Evolutionary conservation across 1,284 basidiomycete species (phyloP).

Genomic region (Cutaneotrichosporon cyanovorans): DNA sequence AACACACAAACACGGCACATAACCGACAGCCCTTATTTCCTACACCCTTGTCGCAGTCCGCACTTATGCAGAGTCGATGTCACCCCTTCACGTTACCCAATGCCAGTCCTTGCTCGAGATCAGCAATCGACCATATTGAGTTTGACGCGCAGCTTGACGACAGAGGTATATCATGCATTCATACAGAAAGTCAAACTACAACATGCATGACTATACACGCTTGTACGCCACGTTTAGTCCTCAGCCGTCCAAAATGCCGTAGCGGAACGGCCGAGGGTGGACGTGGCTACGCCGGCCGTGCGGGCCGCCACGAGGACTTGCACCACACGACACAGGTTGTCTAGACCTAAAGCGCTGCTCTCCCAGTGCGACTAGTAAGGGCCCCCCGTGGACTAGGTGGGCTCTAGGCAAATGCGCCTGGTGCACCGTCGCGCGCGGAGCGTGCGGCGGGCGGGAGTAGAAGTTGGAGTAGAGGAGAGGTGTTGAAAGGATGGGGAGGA

Average conservation of each 20-base stretch:
- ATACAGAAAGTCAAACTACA: neutral
- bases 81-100: too few relatives aligned
- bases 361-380: conserved; percentile 21
- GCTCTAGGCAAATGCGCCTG: conserved; percentile 22
- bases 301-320: neutral
- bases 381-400: conserved; percentile 14
- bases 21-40: too few relatives aligned
- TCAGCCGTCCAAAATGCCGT: conserved; percentile 6
- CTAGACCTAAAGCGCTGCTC: conserved; percentile 20
- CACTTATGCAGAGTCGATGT: too few relatives aligned
- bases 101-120: too few relatives aligned
- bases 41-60: too few relatives aligned
- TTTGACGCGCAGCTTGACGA: too few relatives aligned
- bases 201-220: neutral
- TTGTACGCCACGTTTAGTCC: conserved; percentile 19
- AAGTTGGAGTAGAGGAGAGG: neutral
- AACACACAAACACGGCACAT: too few relatives aligned
- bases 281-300: conserved; percentile 15
- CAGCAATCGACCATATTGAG: too few relatives aligned
- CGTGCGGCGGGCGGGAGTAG: neutral
- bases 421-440: neutral
- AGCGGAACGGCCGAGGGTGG: conserved; percentile 12
- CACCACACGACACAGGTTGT: conserved; percentile 16
- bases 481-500: too few relatives aligned
- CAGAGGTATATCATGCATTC: neutral